These are phyloP conservation scores for Camellia sinensis DNA, from an alignment of 148 eudicot species.

Conservation along the genomic window DNA sequence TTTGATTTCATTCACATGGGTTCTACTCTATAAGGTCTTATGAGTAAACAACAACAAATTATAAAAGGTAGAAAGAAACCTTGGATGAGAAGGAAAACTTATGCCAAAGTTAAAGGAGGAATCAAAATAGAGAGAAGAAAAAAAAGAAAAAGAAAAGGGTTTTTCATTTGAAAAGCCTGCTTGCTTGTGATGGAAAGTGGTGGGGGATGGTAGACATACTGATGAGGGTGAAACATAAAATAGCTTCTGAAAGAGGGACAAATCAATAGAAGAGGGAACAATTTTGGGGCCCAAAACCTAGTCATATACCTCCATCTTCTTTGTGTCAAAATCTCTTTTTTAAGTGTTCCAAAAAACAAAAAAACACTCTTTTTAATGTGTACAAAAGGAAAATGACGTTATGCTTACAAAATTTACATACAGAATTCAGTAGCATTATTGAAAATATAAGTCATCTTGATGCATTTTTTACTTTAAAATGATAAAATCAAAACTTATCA, in stretches of 20 bases:
- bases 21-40: slow-evolving; percentile 7
- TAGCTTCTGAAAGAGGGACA: slow-evolving; percentile 27
- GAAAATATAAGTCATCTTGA: too few species aligned
- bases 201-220: slow-evolving; percentile 27
- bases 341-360: too few species aligned
- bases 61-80: slow-evolving; percentile 9
- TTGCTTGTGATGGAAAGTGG: slow-evolving; percentile 4
- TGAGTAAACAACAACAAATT: background rate
- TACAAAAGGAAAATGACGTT: too few species aligned
- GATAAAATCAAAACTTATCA: too few species aligned
- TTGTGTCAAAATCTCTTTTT: slow-evolving; percentile 6
- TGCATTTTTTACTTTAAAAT: too few species aligned
- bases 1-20: slow-evolving; percentile 4
- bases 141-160: background rate
- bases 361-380: too few species aligned
- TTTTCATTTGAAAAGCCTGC: background rate
- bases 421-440: too few species aligned
- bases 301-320: slow-evolving; percentile 28
- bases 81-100: slow-evolving; percentile 15
- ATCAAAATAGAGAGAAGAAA: background rate
- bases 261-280: slow-evolving; percentile 20
- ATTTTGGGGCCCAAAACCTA: slow-evolving; percentile 26
- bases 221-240: slow-evolving; percentile 30
- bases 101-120: slow-evolving; percentile 1
- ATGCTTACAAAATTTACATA: too few species aligned